These are phyloP conservation scores for Hymenotorrendiella dingleyae DNA, from an alignment of 2,329 filamentous ascomycete genomes.

Conservation along the genomic window DNA sequence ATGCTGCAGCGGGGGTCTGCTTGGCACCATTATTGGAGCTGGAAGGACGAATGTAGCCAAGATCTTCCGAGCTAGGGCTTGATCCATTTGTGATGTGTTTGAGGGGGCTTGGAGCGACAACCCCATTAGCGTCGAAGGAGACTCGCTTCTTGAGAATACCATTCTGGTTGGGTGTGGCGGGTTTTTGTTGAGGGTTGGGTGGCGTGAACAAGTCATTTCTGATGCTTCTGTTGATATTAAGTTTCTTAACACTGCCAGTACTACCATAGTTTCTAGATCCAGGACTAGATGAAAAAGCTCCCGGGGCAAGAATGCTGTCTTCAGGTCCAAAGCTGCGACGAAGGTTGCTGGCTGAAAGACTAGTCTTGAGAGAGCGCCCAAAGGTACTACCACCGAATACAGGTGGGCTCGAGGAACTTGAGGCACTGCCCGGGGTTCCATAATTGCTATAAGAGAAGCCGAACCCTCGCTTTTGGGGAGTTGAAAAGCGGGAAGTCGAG, in stretches of 20 bases:
- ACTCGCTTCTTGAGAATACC: slow-evolving; percentile 70
- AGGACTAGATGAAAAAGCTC: slow-evolving; percentile 70
- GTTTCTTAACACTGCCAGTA: slow-evolving; percentile 73
- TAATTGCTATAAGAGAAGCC: slow-evolving; percentile 93
- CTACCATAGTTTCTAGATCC: slow-evolving; percentile 60
- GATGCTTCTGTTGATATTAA: slow-evolving; percentile 86
- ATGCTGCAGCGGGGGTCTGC: slow-evolving; percentile 26
- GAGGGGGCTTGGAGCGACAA: slow-evolving; percentile 32
- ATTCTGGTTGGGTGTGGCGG: slow-evolving; percentile 41
- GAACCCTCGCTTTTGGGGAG: slow-evolving; percentile 80
- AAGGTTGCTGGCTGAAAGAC: slow-evolving; percentile 80
- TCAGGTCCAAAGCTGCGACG: slow-evolving; percentile 76
- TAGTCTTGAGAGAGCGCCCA: slow-evolving; percentile 74
- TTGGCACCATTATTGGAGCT: slow-evolving; percentile 42
- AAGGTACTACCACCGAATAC: slow-evolving; percentile 35
- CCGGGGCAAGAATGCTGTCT: slow-evolving; percentile 79
- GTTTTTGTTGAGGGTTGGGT: slow-evolving; percentile 36
- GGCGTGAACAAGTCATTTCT: slow-evolving; percentile 65
- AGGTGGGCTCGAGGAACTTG: slow-evolving; percentile 55
- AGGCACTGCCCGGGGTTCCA: slow-evolving; percentile 45
- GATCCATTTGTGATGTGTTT: slow-evolving; percentile 33
- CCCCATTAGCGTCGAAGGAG: slow-evolving; percentile 72
- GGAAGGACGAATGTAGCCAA: slow-evolving; percentile 52
- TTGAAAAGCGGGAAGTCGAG: slow-evolving; percentile 72
- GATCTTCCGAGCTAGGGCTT: slow-evolving; percentile 51